These are phyloP conservation scores for Orbilia quercus DNA, from an alignment of 2,329 filamentous ascomycete genomes.

Conservation along the genomic window DNA sequence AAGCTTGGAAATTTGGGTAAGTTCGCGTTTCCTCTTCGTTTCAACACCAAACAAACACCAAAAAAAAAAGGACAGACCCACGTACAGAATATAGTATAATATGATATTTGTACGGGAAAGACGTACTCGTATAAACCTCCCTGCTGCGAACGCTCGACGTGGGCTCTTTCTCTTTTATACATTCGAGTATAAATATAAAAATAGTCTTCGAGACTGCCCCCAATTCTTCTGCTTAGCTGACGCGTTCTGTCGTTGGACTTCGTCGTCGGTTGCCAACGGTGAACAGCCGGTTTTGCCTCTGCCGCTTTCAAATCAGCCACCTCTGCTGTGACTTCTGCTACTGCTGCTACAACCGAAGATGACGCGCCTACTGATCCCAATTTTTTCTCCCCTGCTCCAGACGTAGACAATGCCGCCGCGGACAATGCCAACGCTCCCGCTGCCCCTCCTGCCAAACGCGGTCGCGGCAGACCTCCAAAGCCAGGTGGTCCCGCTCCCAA, in stretches of 20 bases:
- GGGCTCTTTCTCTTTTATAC: too few relatives aligned
- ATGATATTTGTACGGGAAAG: too few relatives aligned
- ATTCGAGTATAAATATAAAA: not conserved
- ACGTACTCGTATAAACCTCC: conserved; percentile 27
- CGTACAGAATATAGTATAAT: too few relatives aligned
- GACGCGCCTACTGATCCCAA: conserved; percentile 49
- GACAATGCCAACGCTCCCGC: conserved; percentile 36
- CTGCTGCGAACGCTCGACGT: not conserved
- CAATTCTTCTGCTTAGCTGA: conserved; percentile 34
- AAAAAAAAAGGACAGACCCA: not conserved
- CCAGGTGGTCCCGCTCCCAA: conserved; percentile 51
- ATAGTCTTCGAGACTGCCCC: not conserved
- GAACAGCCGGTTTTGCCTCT: conserved; percentile 45
- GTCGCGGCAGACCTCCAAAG: conserved; percentile 54
- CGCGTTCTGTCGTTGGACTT: conserved; percentile 38
- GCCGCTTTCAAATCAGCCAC: conserved; percentile 53
- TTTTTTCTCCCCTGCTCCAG: conserved; percentile 37
- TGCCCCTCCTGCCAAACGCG: conserved; percentile 39
- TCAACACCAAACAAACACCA: not conserved
- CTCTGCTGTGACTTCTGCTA: conserved; percentile 50
- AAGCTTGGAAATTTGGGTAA: conserved; percentile 56
- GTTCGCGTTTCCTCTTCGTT: conserved; percentile 44
- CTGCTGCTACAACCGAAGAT: conserved; percentile 22
- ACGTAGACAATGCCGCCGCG: conserved; percentile 47
- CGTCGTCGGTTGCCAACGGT: not conserved